Conservation (phyloP, 1,139 yeast genomes). For the Protomyces arabidopsidicola region DNA sequence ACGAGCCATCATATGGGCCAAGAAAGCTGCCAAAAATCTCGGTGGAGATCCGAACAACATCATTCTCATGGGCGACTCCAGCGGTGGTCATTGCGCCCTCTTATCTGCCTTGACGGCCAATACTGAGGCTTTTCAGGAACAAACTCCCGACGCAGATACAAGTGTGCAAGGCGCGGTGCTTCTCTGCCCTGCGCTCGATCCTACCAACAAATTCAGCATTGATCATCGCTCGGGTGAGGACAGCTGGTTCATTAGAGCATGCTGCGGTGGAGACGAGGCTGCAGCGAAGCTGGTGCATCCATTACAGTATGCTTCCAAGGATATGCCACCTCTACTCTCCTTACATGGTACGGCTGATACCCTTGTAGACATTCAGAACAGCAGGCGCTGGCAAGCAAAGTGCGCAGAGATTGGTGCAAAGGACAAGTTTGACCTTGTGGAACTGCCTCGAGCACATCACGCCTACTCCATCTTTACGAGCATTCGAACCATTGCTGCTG, state of each 20-base stretch:
- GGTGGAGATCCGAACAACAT: constrained; percentile 20
- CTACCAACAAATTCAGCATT: background rate
- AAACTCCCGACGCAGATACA: background rate
- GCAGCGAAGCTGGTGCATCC: background rate
- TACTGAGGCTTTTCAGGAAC: background rate
- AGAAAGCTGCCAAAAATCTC: background rate
- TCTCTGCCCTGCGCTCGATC: constrained; percentile 12
- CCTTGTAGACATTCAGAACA: background rate
- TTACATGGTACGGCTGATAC: constrained; percentile 13
- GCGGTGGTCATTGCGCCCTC: constrained; percentile 23
- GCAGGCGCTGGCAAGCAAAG: background rate
- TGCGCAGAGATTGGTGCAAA: background rate
- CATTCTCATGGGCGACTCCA: constrained; percentile 16
- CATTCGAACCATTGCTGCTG: constrained; percentile 3
- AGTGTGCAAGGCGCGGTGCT: constrained; percentile 7
- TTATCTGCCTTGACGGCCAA: constrained; percentile 3
- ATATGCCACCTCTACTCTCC: constrained; percentile 5
- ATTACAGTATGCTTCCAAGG: background rate
- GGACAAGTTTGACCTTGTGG: background rate
- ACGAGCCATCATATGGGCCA: constrained; percentile 4
- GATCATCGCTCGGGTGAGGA: background rate
- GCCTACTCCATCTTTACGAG: background rate
- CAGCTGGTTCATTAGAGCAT: background rate
- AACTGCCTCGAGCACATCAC: constrained; percentile 2
- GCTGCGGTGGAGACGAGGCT: constrained; percentile 5